A percentile compares a stretch with the other conserved stretches of the same genome.
These are phyloP conservation scores for Bolboschoenoplectus hybrid DNA, from an alignment of 202 grass and related monocot genomes.

Conservation along the genomic window DNA sequence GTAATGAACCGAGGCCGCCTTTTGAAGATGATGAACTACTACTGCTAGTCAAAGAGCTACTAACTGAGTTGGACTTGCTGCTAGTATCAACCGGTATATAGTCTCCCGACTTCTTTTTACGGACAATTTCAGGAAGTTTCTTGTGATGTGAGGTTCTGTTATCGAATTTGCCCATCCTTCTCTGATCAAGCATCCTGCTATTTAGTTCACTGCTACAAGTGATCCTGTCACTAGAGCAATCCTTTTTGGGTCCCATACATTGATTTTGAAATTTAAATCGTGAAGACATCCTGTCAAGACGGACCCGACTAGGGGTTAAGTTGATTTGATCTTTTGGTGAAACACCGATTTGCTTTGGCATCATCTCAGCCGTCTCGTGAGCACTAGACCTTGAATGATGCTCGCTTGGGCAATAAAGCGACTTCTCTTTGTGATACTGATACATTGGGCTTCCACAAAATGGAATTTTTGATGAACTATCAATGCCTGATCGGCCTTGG, in stretches of 20 bases:
- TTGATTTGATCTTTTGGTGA: conserved; percentile 1
- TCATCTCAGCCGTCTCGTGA: background rate
- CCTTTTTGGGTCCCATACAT: background rate
- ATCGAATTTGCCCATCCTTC: conserved; percentile 1
- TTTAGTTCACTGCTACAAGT: conserved; percentile 3
- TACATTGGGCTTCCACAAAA: background rate
- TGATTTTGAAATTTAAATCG: background rate
- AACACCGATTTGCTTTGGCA: background rate
- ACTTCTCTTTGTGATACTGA: conserved; percentile 14
- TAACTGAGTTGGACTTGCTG: conserved; percentile 18
- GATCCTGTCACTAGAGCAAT: background rate
- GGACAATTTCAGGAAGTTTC: background rate
- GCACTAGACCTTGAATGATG: background rate
- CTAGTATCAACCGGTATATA: background rate
- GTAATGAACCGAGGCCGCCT: background rate
- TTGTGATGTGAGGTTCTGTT: background rate
- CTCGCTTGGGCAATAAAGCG: background rate
- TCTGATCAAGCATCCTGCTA: background rate
- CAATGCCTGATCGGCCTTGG: conserved; percentile 33
- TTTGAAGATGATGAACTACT: background rate
- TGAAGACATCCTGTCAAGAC: background rate
- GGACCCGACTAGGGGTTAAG: background rate
- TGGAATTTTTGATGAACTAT: conserved; percentile 37
- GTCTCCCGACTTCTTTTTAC: background rate
- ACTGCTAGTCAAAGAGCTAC: background rate